Conservation (phyloP, 2,329 filamentous ascomycete species). For the Colletotrichum tropicale region DNA sequence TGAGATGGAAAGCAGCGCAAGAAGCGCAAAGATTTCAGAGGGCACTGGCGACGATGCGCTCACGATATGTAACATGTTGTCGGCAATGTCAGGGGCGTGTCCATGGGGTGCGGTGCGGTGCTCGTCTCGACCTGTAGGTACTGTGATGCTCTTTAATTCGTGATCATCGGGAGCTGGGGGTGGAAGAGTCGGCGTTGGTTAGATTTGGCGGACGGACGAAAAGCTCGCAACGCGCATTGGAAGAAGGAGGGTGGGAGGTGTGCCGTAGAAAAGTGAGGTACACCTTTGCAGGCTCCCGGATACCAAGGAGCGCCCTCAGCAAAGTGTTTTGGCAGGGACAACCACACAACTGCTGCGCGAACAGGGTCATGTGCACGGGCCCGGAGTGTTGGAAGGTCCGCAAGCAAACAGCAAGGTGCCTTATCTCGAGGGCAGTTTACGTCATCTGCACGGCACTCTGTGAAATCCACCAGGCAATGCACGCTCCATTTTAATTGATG, state of each 20-base stretch:
- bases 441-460: constrained; percentile 6
- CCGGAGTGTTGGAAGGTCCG: constrained; percentile 15
- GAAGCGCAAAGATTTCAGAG: constrained; percentile 78
- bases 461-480: not conserved
- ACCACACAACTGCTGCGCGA: not conserved
- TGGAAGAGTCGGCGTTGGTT: not conserved
- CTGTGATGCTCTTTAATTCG: not conserved
- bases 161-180: not conserved
- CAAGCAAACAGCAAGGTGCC: not conserved
- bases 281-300: not conserved
- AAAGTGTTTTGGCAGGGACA: not conserved
- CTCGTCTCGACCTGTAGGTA: not conserved
- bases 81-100: constrained; percentile 1
- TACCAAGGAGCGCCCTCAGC: not conserved
- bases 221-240: not conserved
- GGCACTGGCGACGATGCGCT: constrained; percentile 69
- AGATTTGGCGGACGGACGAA: not conserved
- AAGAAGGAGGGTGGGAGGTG: not conserved
- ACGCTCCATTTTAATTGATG: constrained; percentile 4
- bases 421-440: not conserved
- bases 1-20: constrained; percentile 77
- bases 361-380: constrained; percentile 17
- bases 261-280: not conserved
- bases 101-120: constrained; percentile 16
- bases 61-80: constrained; percentile 56